Conservation (phyloP, 1,284 basidiomycete species). For the Rhodotorula glutinis region DNA sequence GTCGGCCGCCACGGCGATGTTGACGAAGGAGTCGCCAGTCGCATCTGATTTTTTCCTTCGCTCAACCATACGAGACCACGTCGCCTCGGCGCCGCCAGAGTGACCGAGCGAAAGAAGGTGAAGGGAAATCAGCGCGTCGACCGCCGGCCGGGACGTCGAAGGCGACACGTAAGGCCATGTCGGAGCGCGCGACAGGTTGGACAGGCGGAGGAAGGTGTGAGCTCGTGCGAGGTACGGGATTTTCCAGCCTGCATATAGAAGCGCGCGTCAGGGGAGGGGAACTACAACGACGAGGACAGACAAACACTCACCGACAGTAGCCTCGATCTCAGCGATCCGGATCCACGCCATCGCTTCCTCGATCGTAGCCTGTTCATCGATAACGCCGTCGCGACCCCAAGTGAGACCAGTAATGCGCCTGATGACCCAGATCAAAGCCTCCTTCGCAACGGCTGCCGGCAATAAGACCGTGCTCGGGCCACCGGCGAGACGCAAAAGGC, state of each 20-base stretch:
- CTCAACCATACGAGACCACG: constrained; percentile 32
- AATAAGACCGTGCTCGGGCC: constrained; percentile 17
- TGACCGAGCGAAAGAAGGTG: constrained; percentile 28
- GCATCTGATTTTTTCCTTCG: constrained; percentile 30
- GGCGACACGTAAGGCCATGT: constrained; percentile 33
- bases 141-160: constrained; percentile 20
- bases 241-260: constrained; percentile 15
- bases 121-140: constrained; percentile 36
- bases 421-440: constrained; percentile 16
- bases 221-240: constrained; percentile 30
- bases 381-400: constrained; percentile 2
- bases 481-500: constrained; percentile 28
- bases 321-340: constrained; percentile 41
- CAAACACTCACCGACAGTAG: constrained; percentile 28
- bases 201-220: constrained; percentile 39
- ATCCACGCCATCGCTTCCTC: constrained; percentile 39
- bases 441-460: constrained; percentile 15
- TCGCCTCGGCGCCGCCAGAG: constrained; percentile 21
- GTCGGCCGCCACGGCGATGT: constrained; percentile 34
- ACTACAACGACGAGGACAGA: background rate
- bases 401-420: constrained; percentile 7
- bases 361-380: constrained; percentile 7
- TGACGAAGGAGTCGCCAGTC: constrained; percentile 27
- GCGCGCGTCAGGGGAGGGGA: background rate
- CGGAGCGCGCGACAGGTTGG: constrained; percentile 37